Percentiles rank a stretch among this genome's conserved stretches.
These are phyloP conservation scores for Phytopythium delawarense DNA, from an alignment of 352 stramenopile genomes.

Conservation along the genomic window DNA sequence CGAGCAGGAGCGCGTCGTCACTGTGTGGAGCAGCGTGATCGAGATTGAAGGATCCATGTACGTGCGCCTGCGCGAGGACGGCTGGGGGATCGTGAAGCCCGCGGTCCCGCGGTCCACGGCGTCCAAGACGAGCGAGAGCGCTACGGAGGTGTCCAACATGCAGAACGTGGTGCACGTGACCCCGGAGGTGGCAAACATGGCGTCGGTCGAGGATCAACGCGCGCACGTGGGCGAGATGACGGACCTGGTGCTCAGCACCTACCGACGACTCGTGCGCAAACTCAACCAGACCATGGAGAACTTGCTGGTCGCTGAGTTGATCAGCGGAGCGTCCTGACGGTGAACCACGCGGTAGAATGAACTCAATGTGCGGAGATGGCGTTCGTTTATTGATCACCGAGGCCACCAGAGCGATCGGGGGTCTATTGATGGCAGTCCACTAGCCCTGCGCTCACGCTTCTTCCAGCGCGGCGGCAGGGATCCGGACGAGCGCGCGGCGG, in stretches of 20 bases:
- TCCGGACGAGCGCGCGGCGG: constrained; percentile 34
- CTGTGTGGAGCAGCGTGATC: constrained; percentile 31
- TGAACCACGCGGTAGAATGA: background rate
- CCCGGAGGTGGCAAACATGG: constrained; percentile 17
- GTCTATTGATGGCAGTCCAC: background rate
- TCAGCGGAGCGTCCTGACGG: constrained; percentile 1
- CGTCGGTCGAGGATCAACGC: constrained; percentile 10
- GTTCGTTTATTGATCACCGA: background rate
- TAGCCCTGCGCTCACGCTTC: constrained; percentile 6
- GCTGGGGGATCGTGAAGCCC: constrained; percentile 17
- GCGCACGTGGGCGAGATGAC: constrained; percentile 43
- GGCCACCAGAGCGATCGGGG: background rate
- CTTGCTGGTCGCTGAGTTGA: constrained; percentile 22
- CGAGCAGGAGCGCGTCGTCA: constrained; percentile 14
- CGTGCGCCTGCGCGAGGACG: constrained; percentile 30
- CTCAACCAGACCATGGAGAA: constrained; percentile 39
- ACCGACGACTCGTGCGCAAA: constrained; percentile 31
- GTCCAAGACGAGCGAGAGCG: background rate
- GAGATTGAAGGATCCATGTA: constrained; percentile 26
- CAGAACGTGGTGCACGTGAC: constrained; percentile 18
- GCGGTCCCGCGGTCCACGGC: constrained; percentile 13
- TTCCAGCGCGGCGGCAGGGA: constrained; percentile 32
- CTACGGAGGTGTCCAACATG: constrained; percentile 6
- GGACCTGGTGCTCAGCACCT: constrained; percentile 41
- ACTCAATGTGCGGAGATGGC: background rate